phyloP scores from a whole-genome alignment of 1,284 basidiomycete genomes.

The Volvariella surrecta region DNA sequence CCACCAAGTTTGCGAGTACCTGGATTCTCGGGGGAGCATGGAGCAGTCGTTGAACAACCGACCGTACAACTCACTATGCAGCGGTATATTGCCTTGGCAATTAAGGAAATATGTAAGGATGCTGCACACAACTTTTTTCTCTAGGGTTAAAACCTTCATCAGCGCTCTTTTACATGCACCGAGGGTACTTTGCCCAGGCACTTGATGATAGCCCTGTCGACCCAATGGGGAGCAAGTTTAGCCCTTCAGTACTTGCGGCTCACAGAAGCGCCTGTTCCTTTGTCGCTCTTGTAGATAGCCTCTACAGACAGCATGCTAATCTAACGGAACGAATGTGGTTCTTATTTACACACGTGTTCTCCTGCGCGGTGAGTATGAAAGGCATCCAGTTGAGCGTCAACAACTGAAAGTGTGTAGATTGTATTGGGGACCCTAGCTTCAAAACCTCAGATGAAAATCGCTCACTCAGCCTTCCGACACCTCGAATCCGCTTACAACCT shows the following conservation, averaged over 20 bases:
- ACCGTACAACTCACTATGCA: slow-evolving; percentile 53
- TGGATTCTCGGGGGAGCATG: slow-evolving; percentile 47
- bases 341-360: slow-evolving; percentile 65
- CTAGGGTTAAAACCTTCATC: slow-evolving; percentile 4
- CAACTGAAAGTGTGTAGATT: slow-evolving; percentile 32
- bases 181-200: slow-evolving; percentile 64
- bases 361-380: slow-evolving; percentile 44
- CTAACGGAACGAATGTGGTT: slow-evolving; percentile 67
- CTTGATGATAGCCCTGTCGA: slow-evolving; percentile 53
- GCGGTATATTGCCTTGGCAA: slow-evolving; percentile 52
- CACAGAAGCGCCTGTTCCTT: slow-evolving; percentile 62
- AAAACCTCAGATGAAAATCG: slow-evolving; percentile 51
- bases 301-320: slow-evolving; percentile 53
- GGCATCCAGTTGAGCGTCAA: slow-evolving; percentile 1
- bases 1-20: slow-evolving; percentile 59
- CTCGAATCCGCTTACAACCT: slow-evolving; percentile 52
- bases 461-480: slow-evolving; percentile 53
- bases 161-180: slow-evolving; percentile 67
- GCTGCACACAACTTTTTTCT: slow-evolving; percentile 6
- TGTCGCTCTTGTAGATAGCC: slow-evolving; percentile 51
- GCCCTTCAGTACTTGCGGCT: slow-evolving; percentile 57
- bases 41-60: slow-evolving; percentile 34
- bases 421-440: slow-evolving; percentile 60
- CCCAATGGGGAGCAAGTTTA: slow-evolving; percentile 61
- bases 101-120: slow-evolving; percentile 51